phyloP scores from a whole-genome alignment of 176 grass and related monocot species.

The Oryza officinalis region DNA sequence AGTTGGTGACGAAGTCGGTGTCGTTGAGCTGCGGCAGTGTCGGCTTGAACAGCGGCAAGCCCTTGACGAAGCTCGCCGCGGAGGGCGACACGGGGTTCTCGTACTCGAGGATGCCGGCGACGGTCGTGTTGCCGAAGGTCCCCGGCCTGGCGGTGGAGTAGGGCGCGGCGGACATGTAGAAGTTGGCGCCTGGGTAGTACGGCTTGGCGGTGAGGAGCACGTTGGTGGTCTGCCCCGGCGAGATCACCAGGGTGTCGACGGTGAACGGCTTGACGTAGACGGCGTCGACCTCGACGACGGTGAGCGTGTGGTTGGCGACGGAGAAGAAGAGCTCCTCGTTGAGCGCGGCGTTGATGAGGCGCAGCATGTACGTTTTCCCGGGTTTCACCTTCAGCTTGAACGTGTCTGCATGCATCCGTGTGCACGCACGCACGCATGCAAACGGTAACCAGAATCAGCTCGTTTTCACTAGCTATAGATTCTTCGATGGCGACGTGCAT shows the following conservation, averaged over 20 bases:
- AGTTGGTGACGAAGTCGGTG: slow-evolving; percentile 51
- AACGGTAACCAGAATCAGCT: not conserved
- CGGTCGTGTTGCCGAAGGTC: slow-evolving; percentile 57
- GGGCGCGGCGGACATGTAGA: slow-evolving; percentile 44
- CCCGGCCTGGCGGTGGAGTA: slow-evolving; percentile 33
- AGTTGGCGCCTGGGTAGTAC: slow-evolving; percentile 40
- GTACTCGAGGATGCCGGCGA: slow-evolving; percentile 62
- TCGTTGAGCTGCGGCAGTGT: slow-evolving; percentile 35
- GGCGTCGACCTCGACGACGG: slow-evolving; percentile 71
- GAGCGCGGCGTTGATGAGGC: slow-evolving; percentile 71
- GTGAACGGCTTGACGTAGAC: slow-evolving; percentile 66
- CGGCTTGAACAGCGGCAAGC: slow-evolving; percentile 51
- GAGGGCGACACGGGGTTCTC: slow-evolving; percentile 16
- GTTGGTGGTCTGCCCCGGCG: slow-evolving; percentile 73
- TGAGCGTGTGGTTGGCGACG: slow-evolving; percentile 65
- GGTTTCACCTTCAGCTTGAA: slow-evolving; percentile 65
- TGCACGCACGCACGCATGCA: not conserved
- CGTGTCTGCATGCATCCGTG: slow-evolving; percentile 40
- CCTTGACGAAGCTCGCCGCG: slow-evolving; percentile 21
- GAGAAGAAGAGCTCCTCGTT: slow-evolving; percentile 82
- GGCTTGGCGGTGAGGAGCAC: slow-evolving; percentile 61
- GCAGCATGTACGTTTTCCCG: slow-evolving; percentile 64
- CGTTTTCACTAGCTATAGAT: not conserved
- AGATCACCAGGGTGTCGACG: slow-evolving; percentile 47
- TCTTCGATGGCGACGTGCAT: not conserved